Percentiles rank a stretch among this genome's conserved stretches.
Evolutionary conservation across 768 basidiomycete genomes (phyloP).

Genomic region (Chiua virens): DNA sequence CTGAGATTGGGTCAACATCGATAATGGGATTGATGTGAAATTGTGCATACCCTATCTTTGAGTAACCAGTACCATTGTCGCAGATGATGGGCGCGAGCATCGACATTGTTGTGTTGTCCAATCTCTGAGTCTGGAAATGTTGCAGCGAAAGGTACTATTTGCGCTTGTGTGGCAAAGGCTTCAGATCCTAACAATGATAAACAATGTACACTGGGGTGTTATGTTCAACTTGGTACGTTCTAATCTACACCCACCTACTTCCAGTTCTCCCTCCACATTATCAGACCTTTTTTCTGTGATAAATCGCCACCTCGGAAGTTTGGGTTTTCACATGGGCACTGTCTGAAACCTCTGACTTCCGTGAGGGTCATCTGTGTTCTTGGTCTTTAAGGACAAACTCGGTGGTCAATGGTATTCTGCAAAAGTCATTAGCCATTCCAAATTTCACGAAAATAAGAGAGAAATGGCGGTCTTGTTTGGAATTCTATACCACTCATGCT

Average conservation of each 20-base stretch:
- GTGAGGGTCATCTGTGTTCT: too few relatives aligned
- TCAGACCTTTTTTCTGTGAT: too few relatives aligned
- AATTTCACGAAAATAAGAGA: not conserved
- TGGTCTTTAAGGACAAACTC: too few relatives aligned
- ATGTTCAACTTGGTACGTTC: too few relatives aligned
- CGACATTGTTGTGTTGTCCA: slow-evolving; percentile 53
- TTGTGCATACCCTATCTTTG: slow-evolving; percentile 85
- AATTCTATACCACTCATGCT: slow-evolving; percentile 1
- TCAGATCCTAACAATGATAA: slow-evolving; percentile 26
- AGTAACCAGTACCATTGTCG: slow-evolving; percentile 97
- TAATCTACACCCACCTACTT: not conserved
- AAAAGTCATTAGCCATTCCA: too few relatives aligned
- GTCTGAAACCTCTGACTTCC: too few relatives aligned
- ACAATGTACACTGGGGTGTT: slow-evolving; percentile 4
- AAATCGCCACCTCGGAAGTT: too few relatives aligned
- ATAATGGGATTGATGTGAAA: not conserved
- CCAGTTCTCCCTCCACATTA: too few relatives aligned
- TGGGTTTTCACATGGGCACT: too few relatives aligned
- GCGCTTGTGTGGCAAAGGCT: slow-evolving; percentile 22
- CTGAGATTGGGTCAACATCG: slow-evolving; percentile 41
- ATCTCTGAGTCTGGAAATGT: slow-evolving; percentile 4
- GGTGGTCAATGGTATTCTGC: too few relatives aligned
- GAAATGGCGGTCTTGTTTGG: not conserved
- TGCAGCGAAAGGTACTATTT: slow-evolving; percentile 22
- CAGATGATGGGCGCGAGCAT: slow-evolving; percentile 91